Evolutionary conservation across 2,329 filamentous ascomycete genomes (phyloP), one percentile per base, ranked within the genome.

Genomic region (Coniochaeta sp.): DNA sequence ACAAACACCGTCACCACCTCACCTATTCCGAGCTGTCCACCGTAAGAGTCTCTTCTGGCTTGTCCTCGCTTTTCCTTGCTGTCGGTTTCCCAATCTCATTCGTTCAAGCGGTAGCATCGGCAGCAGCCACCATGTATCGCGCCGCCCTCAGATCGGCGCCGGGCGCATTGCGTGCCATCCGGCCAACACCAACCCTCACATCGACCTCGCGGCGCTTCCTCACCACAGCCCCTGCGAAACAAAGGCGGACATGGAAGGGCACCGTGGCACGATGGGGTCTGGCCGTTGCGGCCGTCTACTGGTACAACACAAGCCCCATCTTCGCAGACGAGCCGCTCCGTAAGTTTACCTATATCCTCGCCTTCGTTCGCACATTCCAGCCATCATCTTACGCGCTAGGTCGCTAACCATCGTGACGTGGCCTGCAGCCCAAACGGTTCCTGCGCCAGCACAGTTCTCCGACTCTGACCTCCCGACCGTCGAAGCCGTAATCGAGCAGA

Each of bases 291-390:
- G 86, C 88, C 54, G 77, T 98, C 57, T 99, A 98, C 78, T 97
- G 90, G 75, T 99, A 98, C 75, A 96, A 92, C 79, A 97, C 92
- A 8, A 93, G 89, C 69, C 84, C 87, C 59, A 80, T 91, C 24
- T 98, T 98, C 74, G 90, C 92, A 17, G 91, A 97, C 68, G 89
- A 96, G 74, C 84, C 87, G 38, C 75, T 83, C 67, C 82, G 92
- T 96, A 82, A 66, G 89, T 75, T 50, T 24, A 40, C 61, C 59
- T 26, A 26, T 16, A 30, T 38, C 40, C n/a, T n/a, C 9, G 44
- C 7, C 26, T 10, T 34, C 42, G 19, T 32, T 32, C 24, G 26
- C 32, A 8, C 55, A 26, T 22, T 56, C 44, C 16, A 5, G n/a
- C n/a, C 26, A 9, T 36, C 30, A 40, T n/a, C 56, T 34, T 28